Evolutionary conservation across 345 rosid genomes (phyloP), one percentile per base, ranked within the genome.

Genomic region (Passiflora organensis): DNA sequence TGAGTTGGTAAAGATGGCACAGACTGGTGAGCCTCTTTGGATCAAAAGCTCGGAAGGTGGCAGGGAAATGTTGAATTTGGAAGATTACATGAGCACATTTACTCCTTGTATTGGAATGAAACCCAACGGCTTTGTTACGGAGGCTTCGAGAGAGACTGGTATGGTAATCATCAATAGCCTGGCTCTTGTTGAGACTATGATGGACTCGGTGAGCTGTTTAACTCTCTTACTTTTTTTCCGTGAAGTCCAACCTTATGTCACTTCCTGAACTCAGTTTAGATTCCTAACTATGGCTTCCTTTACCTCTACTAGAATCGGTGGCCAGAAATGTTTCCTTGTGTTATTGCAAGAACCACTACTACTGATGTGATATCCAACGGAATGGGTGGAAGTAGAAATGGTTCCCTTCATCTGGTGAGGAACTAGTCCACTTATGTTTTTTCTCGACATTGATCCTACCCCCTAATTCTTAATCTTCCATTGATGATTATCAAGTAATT

Each of bases 311-410:
- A 89, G 99, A 85, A 76, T 58, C 96, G 95, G 32, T 94, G 96
- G 97, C 86, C 96, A 16, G 99, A 94, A 65, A 87, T 94, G 97
- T 94, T 94, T 76, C 99, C 95, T 1, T 76, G 85, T 53, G 55
- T 89, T 81, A 76, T 94, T 48, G 90, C 95, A 15, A 85, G 93
- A 57, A 67, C 88, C 14, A 68, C 97, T 1, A 87, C 96, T 0
- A 68, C 80, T 1, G 96, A 87, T 69, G 85, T 89, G 17, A 80
- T 94, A 56, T 82, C 88, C 38, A 64, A 60, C 54, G 99, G 99
- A 2, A 73, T 85, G 88, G 95, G 89, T n/a, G 96, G 99, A 60
- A 85, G 96, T 60, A 71, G 86, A 72, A 89, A 85, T 20, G 97
- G 99, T 61, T 83, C 95, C 56, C 86, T 94, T 57, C 99, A 94